phyloP scores from a whole-genome alignment of 148 eudicot species.

The Rhododendron kiyosumense region DNA sequence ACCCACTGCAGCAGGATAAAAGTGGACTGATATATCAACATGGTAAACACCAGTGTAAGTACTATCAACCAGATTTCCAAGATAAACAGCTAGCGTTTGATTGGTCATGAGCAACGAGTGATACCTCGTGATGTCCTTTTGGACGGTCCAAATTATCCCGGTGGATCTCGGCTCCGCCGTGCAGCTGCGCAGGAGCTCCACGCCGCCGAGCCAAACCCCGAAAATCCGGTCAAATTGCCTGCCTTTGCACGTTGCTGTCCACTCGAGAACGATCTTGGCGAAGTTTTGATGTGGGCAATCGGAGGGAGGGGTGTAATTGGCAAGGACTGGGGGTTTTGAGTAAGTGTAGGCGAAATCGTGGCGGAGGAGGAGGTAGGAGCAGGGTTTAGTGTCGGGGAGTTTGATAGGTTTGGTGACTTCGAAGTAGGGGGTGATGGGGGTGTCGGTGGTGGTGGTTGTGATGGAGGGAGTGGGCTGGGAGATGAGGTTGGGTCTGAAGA shows the following conservation, averaged over 20 bases:
- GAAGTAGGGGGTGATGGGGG: constrained; percentile 46
- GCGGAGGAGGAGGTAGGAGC: constrained; percentile 49
- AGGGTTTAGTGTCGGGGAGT: constrained; percentile 48
- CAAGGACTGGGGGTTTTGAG: constrained; percentile 43
- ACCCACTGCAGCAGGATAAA: constrained; percentile 37
- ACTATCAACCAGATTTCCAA: constrained; percentile 60
- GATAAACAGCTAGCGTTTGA: constrained; percentile 65
- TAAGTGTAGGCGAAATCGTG: constrained; percentile 80
- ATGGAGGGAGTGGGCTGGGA: constrained; percentile 16
- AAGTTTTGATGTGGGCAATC: constrained; percentile 39
- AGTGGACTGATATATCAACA: constrained; percentile 58
- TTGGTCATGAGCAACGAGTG: constrained; percentile 43
- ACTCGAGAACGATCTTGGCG: constrained; percentile 53
- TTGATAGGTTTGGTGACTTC: constrained; percentile 67
- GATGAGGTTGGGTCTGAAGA: constrained; percentile 26
- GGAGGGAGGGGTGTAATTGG: constrained; percentile 55
- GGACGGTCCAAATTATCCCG: constrained; percentile 74
- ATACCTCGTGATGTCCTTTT: constrained; percentile 75
- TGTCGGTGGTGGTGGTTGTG: not conserved
- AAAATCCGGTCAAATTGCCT: constrained; percentile 82
- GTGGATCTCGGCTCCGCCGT: constrained; percentile 76
- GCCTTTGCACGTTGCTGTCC: constrained; percentile 68
- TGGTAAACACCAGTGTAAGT: constrained; percentile 88
- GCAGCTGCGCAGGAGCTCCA: constrained; percentile 86
- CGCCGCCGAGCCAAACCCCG: constrained; percentile 86